Percentiles rank a stretch among this genome's conserved stretches.
Conservation (phyloP, 2,329 filamentous ascomycete genomes). For the Pseudogymnoascus sp. region DNA sequence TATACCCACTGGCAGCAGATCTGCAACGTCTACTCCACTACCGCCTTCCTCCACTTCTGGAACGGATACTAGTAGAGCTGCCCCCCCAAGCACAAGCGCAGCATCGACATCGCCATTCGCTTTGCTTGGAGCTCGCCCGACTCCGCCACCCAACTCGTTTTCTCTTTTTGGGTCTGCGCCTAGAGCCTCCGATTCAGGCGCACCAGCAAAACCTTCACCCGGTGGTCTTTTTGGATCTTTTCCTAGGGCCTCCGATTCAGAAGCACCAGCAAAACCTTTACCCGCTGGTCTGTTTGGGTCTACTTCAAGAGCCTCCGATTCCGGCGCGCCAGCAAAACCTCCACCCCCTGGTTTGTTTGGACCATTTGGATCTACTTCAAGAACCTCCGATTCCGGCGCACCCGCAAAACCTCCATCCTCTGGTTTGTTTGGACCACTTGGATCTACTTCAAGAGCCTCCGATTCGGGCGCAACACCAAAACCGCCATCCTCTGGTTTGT, state of each 20-base stretch:
- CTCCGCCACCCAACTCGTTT: background rate
- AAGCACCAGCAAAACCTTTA: background rate
- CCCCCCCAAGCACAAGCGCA: constrained; percentile 7
- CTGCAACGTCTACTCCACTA: background rate
- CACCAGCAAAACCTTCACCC: background rate
- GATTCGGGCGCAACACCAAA: background rate
- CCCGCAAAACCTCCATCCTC: background rate
- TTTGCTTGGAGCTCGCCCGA: background rate
- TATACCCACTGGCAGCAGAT: background rate
- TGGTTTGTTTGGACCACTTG: background rate
- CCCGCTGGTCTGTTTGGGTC: background rate
- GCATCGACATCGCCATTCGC: background rate
- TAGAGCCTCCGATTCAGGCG: background rate
- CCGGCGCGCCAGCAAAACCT: background rate
- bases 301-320: background rate
- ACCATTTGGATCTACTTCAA: background rate
- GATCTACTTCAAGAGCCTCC: background rate
- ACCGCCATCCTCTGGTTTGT: background rate
- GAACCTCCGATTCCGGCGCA: background rate
- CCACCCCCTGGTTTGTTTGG: background rate
- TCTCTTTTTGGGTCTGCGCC: background rate
- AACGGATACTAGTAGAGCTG: constrained; percentile 31
- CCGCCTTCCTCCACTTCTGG: constrained; percentile 33
- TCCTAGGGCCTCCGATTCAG: background rate
- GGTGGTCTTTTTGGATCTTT: background rate